Percentiles rank a stretch among this genome's conserved stretches.
These are phyloP conservation scores for Auriscalpium microsporum DNA, from an alignment of 768 basidiomycete genomes.

Conservation along the genomic window DNA sequence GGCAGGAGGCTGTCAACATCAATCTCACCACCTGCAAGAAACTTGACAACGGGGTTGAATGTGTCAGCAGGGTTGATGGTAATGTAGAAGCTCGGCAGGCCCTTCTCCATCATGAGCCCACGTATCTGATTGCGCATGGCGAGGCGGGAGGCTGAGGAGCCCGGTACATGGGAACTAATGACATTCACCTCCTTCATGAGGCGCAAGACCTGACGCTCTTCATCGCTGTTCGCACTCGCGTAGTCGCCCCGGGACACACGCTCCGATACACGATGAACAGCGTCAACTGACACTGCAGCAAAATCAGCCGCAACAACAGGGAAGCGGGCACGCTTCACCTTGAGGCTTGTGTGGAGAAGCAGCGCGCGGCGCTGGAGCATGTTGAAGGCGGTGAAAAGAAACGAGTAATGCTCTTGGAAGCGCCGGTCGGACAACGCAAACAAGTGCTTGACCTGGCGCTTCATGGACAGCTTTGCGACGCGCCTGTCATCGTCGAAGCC, in stretches of 20 bases:
- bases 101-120: no score
- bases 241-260: no score
- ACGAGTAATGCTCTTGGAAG: slow-evolving; percentile 34
- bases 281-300: slow-evolving; percentile 17
- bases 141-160: no score
- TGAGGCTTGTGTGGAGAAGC: slow-evolving; percentile 25
- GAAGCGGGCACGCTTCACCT: slow-evolving; percentile 22
- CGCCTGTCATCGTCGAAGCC: slow-evolving; percentile 30
- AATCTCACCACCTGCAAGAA: slow-evolving; percentile 30
- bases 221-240: slow-evolving; percentile 5
- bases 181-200: slow-evolving; percentile 18
- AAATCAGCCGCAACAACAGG: slow-evolving; percentile 19
- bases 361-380: slow-evolving; percentile 28
- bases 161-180: no score
- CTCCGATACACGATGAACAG: slow-evolving; percentile 14
- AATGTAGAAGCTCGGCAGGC: no score
- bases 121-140: no score
- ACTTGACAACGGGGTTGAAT: slow-evolving; percentile 34
- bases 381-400: slow-evolving; percentile 33
- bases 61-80: slow-evolving; percentile 32
- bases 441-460: slow-evolving; percentile 27
- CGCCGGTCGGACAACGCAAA: slow-evolving; percentile 24
- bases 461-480: no score
- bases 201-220: slow-evolving; percentile 21
- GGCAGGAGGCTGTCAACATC: slow-evolving; percentile 26